phyloP scores from a whole-genome alignment of 2,329 filamentous ascomycete species.

The Penicillium sp. region DNA sequence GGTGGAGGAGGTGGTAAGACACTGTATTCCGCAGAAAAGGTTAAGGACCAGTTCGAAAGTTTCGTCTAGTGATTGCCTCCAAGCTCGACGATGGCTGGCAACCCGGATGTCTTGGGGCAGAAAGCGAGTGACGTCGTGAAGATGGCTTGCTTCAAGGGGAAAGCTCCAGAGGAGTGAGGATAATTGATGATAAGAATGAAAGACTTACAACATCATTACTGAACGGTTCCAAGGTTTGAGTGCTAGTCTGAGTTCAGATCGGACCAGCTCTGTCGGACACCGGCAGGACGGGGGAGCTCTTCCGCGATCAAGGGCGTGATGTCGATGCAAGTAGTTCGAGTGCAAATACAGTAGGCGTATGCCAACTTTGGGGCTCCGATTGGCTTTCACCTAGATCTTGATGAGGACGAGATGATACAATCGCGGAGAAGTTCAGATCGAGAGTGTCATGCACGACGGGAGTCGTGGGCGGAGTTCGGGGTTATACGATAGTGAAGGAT shows the following conservation, averaged over 20 bases:
- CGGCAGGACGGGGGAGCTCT: not conserved
- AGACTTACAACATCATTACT: constrained; percentile 25
- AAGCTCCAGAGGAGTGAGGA: not conserved
- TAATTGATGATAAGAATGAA: not conserved
- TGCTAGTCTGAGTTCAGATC: constrained; percentile 11
- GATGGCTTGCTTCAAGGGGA: not conserved
- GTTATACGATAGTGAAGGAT: not conserved
- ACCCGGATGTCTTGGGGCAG: not conserved
- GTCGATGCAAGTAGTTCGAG: not conserved
- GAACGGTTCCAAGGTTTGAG: not conserved
- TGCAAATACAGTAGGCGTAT: not conserved
- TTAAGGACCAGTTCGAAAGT: not conserved
- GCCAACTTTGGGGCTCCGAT: not conserved
- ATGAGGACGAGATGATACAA: not conserved
- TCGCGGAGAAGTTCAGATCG: not conserved
- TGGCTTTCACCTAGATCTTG: not conserved
- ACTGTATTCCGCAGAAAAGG: constrained; percentile 44
- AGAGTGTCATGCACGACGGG: not conserved
- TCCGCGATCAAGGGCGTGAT: not conserved
- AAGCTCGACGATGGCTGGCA: not conserved
- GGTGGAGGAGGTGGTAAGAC: constrained; percentile 79
- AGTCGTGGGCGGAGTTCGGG: not conserved
- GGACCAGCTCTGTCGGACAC: constrained; percentile 10
- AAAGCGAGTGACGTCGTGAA: not conserved
- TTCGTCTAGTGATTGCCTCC: not conserved